Conservation (phyloP, 805 yeast species). For the Candida piceae region DNA sequence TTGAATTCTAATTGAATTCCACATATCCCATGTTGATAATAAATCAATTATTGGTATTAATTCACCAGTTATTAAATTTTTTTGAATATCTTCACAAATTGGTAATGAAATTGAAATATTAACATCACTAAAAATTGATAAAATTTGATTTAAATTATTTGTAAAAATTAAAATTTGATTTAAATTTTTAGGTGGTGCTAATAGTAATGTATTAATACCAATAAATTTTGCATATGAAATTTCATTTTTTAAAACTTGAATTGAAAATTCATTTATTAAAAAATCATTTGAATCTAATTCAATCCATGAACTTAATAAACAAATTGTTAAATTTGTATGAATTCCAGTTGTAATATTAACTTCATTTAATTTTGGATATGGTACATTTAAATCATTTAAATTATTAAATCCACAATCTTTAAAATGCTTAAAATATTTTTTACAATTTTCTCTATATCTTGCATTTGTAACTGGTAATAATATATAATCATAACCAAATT, state of each 20-base stretch:
- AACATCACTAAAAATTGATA: constrained; percentile 28
- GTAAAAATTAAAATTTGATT: constrained; percentile 49
- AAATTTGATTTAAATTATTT: constrained; percentile 28
- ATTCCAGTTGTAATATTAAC: constrained; percentile 38
- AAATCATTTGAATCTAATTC: constrained; percentile 54
- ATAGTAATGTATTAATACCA: constrained; percentile 49
- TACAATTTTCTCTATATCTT: constrained; percentile 41
- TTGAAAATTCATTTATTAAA: constrained; percentile 45
- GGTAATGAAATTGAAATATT: constrained; percentile 45
- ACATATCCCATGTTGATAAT: constrained; percentile 67
- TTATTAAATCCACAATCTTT: constrained; percentile 6
- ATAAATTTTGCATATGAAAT: constrained; percentile 52
- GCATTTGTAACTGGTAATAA: constrained; percentile 52
- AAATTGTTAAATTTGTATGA: constrained; percentile 42
- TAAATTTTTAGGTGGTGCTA: constrained; percentile 62
- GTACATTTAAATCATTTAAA: constrained; percentile 30
- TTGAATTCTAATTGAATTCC: constrained; percentile 59
- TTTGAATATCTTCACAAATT: constrained; percentile 39
- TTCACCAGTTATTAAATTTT: constrained; percentile 20
- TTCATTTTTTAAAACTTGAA: constrained; percentile 55
- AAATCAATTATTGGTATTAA: constrained; percentile 32
- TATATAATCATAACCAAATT: constrained; percentile 46
- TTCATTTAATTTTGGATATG: constrained; percentile 37
- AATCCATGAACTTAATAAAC: constrained; percentile 63
- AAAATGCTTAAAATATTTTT: constrained; percentile 32